Conservation (phyloP, 2,329 filamentous ascomycete genomes). For the Sporothrix pallida region DNA sequence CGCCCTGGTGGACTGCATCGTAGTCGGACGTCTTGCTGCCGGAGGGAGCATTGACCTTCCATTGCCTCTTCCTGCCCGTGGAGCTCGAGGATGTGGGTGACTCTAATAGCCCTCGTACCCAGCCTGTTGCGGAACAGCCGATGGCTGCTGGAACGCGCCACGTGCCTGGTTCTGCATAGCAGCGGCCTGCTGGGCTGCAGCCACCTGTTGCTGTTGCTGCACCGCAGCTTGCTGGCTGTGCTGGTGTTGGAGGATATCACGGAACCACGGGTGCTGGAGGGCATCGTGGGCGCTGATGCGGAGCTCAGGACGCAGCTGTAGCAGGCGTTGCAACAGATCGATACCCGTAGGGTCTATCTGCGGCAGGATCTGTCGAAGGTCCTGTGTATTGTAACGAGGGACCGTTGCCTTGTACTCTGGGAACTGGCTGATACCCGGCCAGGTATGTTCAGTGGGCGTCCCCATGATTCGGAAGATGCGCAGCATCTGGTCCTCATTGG, state of each 20-base stretch:
- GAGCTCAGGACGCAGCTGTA: conserved; percentile 90
- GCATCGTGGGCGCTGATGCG: conserved; percentile 87
- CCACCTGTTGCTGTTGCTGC: conserved; percentile 54
- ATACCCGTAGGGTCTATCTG: conserved; percentile 88
- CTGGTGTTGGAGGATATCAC: conserved; percentile 67
- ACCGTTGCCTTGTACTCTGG: conserved; percentile 98
- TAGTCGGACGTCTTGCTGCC: too few species aligned
- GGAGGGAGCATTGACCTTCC: background rate
- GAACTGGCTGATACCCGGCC: conserved; percentile 93
- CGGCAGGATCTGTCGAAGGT: conserved; percentile 82
- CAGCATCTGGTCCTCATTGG: conserved; percentile 95
- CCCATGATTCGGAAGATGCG: conserved; percentile 99
- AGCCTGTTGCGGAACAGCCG: conserved; percentile 39
- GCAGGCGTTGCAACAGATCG: conserved; percentile 86
- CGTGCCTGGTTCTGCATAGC: conserved; percentile 40
- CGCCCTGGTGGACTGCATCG: too few species aligned
- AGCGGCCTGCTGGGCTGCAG: conserved; percentile 32
- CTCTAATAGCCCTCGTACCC: conserved; percentile 42
- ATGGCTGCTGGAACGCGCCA: conserved; percentile 40
- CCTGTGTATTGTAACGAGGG: conserved; percentile 92
- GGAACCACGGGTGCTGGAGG: conserved; percentile 91
- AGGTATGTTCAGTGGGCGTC: conserved; percentile 91
- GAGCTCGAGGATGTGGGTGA: too few species aligned
- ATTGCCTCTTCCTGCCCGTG: too few species aligned
- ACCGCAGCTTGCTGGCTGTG: conserved; percentile 76